phyloP scores from a whole-genome alignment of 2,329 filamentous ascomycete genomes.

The Tolypocladium endophyticum region DNA sequence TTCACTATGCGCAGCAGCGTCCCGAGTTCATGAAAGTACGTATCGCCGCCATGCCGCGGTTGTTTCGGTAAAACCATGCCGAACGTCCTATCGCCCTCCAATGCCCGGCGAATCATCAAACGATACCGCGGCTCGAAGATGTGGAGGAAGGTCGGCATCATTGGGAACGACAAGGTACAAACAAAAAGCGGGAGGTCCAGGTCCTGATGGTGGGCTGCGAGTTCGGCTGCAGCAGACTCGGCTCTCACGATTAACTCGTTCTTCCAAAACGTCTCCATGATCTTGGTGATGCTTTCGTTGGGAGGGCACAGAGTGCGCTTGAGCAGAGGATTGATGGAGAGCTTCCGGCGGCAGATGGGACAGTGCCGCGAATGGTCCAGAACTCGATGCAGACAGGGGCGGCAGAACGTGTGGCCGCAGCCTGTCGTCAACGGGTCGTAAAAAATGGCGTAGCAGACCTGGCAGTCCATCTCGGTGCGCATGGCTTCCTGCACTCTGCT shows the following conservation, averaged over 20 bases:
- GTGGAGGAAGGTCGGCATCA: conserved; percentile 76
- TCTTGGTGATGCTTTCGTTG: conserved; percentile 52
- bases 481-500: conserved; percentile 49
- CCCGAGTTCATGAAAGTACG: conserved; percentile 59
- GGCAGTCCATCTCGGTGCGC: conserved; percentile 70
- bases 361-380: conserved; percentile 71
- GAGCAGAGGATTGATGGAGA: conserved; percentile 39
- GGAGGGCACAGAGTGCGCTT: conserved; percentile 30
- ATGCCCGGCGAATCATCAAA: conserved; percentile 72
- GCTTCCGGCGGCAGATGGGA: conserved; percentile 63
- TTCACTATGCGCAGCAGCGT: conserved; percentile 69
- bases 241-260: conserved; percentile 50
- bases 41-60: conserved; percentile 20
- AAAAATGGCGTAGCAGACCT: conserved; percentile 76
- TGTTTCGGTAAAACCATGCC: conserved; percentile 73
- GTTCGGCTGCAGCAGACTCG: conserved; percentile 45
- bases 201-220: conserved; percentile 42
- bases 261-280: conserved; percentile 61
- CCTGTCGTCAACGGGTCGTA: conserved; percentile 73
- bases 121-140: conserved; percentile 91
- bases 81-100: conserved; percentile 66
- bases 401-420: conserved; percentile 86
- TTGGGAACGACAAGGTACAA: conserved; percentile 71
- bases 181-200: conserved; percentile 65
- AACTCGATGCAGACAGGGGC: conserved; percentile 64